A percentile compares a stretch with the other conserved stretches of the same genome.
These are phyloP conservation scores for Sarcomyxa edulis DNA, from an alignment of 768 basidiomycete genomes.

Conservation along the genomic window DNA sequence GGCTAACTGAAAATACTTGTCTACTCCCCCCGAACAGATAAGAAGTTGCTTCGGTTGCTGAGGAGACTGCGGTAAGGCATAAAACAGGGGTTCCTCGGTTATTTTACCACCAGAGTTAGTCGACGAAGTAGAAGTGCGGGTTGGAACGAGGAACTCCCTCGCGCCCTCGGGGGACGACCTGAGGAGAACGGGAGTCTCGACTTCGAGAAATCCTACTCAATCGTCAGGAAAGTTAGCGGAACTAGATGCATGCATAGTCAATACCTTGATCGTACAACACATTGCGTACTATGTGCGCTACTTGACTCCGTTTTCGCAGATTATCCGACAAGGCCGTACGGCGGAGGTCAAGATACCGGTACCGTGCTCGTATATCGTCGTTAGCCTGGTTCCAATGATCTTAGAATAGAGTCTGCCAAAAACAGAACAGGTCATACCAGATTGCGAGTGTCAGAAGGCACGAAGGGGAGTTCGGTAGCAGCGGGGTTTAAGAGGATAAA, in stretches of 20 bases:
- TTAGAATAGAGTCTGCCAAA: conserved; percentile 5
- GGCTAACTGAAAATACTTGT: conserved; percentile 90
- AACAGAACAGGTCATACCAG: conserved; percentile 46
- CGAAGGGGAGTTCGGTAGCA: conserved; percentile 67
- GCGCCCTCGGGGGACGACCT: conserved; percentile 94
- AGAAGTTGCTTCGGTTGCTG: conserved; percentile 95
- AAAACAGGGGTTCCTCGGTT: conserved; percentile 49
- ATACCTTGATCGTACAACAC: conserved; percentile 70
- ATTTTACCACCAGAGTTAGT: conserved; percentile 14
- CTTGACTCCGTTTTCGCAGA: conserved; percentile 73
- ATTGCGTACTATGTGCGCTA: conserved; percentile 74
- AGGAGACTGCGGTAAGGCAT: conserved; percentile 90
- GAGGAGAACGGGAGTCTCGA: conserved; percentile 89
- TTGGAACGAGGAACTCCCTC: conserved; percentile 88
- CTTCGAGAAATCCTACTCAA: conserved; percentile 76
- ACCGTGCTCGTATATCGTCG: conserved; percentile 79
- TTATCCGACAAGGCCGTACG: conserved; percentile 70
- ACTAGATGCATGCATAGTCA: conserved; percentile 8
- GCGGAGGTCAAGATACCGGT: conserved; percentile 87
- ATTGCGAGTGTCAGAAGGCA: conserved; percentile 71
- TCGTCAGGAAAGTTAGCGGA: conserved; percentile 7
- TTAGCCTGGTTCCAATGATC: conserved; percentile 49
- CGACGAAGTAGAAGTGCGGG: conserved; percentile 43
- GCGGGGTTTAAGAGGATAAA: conserved; percentile 82
- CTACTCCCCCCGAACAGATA: conserved; percentile 84